phyloP scores from a whole-genome alignment of 169 alveolate genomes.

The Eimeria acervulina region DNA sequence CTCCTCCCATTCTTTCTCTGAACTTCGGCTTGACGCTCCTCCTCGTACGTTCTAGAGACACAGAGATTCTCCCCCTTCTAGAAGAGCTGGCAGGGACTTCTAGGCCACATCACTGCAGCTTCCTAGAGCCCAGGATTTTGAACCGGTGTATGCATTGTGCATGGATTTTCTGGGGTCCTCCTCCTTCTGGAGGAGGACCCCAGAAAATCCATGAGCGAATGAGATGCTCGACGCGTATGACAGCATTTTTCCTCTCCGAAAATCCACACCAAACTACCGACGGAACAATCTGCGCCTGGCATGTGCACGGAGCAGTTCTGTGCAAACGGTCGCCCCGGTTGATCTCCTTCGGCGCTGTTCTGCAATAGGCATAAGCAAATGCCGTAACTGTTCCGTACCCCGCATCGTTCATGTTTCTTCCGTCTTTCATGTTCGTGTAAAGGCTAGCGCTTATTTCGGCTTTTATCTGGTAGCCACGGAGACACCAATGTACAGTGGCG shows the following conservation, averaged over 20 bases:
- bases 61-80: background rate
- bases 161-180: background rate
- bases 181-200: background rate
- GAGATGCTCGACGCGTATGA: background rate
- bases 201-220: too few species aligned
- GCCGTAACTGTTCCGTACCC: background rate
- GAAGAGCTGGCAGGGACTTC: background rate
- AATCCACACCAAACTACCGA: background rate
- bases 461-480: background rate
- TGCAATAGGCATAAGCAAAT: background rate
- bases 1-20: background rate
- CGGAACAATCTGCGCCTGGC: background rate
- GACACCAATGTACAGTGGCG: background rate
- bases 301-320: background rate
- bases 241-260: background rate
- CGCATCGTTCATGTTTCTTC: background rate
- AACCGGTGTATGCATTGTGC: background rate
- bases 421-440: background rate
- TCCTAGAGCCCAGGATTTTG: background rate
- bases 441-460: background rate
- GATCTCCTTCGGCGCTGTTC: background rate
- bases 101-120: background rate
- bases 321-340: background rate
- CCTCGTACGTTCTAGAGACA: background rate
- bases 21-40: background rate